These are phyloP conservation scores for Phialemonium atrogriseum DNA, from an alignment of 2,329 filamentous ascomycete species.

Conservation along the genomic window DNA sequence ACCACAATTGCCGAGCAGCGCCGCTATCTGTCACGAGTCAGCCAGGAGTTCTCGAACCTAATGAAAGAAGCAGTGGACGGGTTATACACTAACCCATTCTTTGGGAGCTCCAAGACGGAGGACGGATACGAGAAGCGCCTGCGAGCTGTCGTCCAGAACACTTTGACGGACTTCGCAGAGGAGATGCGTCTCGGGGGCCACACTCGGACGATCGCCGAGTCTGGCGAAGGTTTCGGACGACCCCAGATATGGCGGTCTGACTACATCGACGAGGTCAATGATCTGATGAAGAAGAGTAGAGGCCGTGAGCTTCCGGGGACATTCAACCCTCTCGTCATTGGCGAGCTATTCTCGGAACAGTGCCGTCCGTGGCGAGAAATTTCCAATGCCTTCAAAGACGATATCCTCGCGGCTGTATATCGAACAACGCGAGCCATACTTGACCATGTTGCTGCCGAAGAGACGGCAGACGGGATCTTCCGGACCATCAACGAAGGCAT, in stretches of 20 bases:
- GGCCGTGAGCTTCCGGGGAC: slow-evolving; percentile 27
- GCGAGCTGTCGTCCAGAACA: slow-evolving; percentile 44
- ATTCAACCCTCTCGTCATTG: slow-evolving; percentile 24
- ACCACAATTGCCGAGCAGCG: slow-evolving; percentile 24
- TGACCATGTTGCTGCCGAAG: slow-evolving; percentile 10
- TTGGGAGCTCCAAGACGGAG: slow-evolving; percentile 8
- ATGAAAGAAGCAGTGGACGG: slow-evolving; percentile 19
- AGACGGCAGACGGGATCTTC: slow-evolving; percentile 14
- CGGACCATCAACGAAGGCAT: slow-evolving; percentile 14
- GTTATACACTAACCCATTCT: slow-evolving; percentile 16
- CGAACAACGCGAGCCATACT: slow-evolving; percentile 12
- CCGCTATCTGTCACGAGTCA: slow-evolving; percentile 19
- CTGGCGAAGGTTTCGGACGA: neutral
- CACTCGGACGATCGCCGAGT: slow-evolving; percentile 20
- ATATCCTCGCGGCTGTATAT: slow-evolving; percentile 12
- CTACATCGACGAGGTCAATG: slow-evolving; percentile 16
- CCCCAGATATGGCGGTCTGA: slow-evolving; percentile 4
- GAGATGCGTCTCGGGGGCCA: slow-evolving; percentile 34
- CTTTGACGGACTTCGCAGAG: slow-evolving; percentile 36
- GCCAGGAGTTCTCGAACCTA: slow-evolving; percentile 15
- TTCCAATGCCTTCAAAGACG: slow-evolving; percentile 8
- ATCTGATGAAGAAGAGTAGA: slow-evolving; percentile 16
- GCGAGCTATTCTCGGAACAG: slow-evolving; percentile 23
- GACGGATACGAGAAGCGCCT: slow-evolving; percentile 34
- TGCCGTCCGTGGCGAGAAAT: slow-evolving; percentile 20